Base-by-base conservation (phyloP, 805 yeast species). In the Saccharomycopsis sp. region DNA sequence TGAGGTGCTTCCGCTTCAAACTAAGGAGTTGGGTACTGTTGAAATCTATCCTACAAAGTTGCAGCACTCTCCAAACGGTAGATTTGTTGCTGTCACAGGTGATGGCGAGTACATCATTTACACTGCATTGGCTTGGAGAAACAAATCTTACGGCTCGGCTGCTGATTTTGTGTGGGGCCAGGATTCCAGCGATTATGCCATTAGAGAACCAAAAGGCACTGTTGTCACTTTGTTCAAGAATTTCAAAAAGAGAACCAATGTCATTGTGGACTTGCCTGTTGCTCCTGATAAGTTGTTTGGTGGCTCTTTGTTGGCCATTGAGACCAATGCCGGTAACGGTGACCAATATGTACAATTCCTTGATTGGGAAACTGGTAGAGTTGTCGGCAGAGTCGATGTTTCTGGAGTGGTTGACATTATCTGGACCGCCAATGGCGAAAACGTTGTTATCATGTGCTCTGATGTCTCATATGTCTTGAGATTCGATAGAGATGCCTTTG, bases 71-170 rank as follows among this genome's bases (percentile, higher is more conserved):
- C 96, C 97, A 49, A 92, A 92, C 58, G 99, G 99, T 49, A 77
- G 96, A 61, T 92, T 83, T 59, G 96, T 88, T 30, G 82, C 97
- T 20, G 96, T 92, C 37, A 81, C 89, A 34, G 99, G 99, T 57
- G 98, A 92, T 63, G 96, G 96, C 46, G 99, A 92, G 63, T 89
- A 86, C 60, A 85, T 89, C 53, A 80, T 92, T 41, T 92, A 89
- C 64, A 88, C 97, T 2, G 89, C 98, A 1, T 72, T 92, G 54
- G 97, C 97, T 1, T 92, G 98, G 98, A 77, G 98, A 67, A 87
- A 89, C 55, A 92, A 87, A 65, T 71, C 87, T 37, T 92, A 83
- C 61, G 97, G 97, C 48, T 71, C 75, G 43, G 96, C 95, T 16
- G 64, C 77, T 41, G 96, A 87, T 56, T 86, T 94, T 59, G 94